Evolutionary conservation across 2,329 filamentous ascomycete genomes (phyloP), one percentile per base, ranked within the genome.

Genomic region (Fusarium irregulare): DNA sequence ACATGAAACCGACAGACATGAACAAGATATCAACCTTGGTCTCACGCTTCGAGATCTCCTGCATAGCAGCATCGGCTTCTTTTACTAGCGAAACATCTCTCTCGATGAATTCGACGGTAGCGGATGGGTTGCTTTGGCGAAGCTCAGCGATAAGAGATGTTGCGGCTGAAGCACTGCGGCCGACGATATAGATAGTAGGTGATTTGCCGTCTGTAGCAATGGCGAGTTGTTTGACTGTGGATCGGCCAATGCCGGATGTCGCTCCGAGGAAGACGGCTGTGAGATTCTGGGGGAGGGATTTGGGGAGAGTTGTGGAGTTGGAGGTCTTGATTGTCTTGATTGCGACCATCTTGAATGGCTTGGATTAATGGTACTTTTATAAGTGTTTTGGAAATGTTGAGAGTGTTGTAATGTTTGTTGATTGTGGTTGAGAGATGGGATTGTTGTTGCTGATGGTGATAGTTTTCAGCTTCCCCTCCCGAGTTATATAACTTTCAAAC

Each of bases 41-140:
- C 63, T 86, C 84, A 1, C 78, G 79, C 4, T 71, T 60, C 27
- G 76, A 77, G 48, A 88, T 82, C 25, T 83, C 74, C 6, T 80
- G 37, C 54, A 61, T 74, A 25, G 83, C 86, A 0, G 82, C 79
- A 3, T 77, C 73, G 60, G 87, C 85, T 8, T 87, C 84, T n/a
- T 82, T 83, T 7, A 88, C 76, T 0, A 87, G 77, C 1, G 82
- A 83, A 18, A 85, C 78, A 65, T 89, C 86, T 4, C 78, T 78
- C 30, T 83, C 80, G 27, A 88, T 79, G 69, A 87, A 88, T 21
- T 78, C 76, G 55, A 84, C 78, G 4, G 75, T 76, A 1, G 81
- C 86, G 1, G 78, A 75, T 0, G 82, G 78, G 51, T 86, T 87
- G 4, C 81, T 66, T 6, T 73, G 56, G 8, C 79, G 75, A 4